These are phyloP conservation scores for Starmerella cellae DNA, from an alignment of 805 yeast genomes.

Conservation along the genomic window DNA sequence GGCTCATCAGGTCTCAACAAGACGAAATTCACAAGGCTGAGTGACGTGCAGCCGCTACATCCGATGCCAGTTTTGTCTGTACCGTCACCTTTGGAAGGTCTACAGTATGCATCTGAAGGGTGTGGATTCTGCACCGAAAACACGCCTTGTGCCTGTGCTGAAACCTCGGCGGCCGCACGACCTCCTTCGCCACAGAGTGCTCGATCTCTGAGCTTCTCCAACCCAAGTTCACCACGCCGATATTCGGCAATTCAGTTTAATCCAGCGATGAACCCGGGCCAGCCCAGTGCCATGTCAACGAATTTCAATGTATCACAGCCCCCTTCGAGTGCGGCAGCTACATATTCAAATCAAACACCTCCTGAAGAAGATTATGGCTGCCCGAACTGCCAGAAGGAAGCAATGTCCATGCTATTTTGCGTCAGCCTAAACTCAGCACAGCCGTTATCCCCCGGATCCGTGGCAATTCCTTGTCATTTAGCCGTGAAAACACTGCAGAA, in stretches of 20 bases:
- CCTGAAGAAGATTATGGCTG: constrained; percentile 44
- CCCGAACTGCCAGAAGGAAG: constrained; percentile 30
- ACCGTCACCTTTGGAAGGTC: constrained; percentile 11
- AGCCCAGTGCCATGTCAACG: too few relatives aligned
- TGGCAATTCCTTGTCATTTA: constrained; percentile 60
- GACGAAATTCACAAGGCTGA: constrained; percentile 6
- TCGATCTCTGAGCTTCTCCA: too few relatives aligned
- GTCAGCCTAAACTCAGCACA: constrained; percentile 29
- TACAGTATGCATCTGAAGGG: constrained; percentile 27
- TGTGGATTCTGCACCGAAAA: constrained; percentile 89
- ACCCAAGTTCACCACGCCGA: too few relatives aligned
- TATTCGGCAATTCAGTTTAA: too few relatives aligned
- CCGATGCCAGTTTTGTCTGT: constrained; percentile 9
- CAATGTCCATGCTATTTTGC: constrained; percentile 74
- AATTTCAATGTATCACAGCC: too few relatives aligned
- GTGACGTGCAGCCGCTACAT: constrained; percentile 9
- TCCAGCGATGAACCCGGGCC: background rate
- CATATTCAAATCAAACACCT: background rate
- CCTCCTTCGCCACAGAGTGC: background rate
- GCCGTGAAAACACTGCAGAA: constrained; percentile 70
- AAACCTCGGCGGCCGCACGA: background rate
- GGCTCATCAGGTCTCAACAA: background rate
- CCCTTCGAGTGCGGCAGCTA: background rate
- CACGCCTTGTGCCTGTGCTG: constrained; percentile 80
- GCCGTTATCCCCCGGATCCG: constrained; percentile 25